phyloP scores from a whole-genome alignment of 164 flowering plant genomes.

The Tetrastigma voinierianum region DNA sequence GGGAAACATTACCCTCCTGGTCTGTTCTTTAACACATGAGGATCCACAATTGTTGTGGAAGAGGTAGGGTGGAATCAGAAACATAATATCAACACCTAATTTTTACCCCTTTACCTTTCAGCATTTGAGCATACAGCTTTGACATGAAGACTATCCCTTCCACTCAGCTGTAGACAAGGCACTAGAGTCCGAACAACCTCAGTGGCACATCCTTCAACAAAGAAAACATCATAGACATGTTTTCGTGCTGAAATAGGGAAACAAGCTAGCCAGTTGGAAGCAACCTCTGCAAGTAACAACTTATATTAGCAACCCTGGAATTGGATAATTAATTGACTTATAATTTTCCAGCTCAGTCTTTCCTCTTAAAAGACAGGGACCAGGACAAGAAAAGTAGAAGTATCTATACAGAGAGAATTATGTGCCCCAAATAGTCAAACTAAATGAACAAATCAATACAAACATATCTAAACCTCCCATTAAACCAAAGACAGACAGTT shows the following conservation, averaged over 20 bases:
- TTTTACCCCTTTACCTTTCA: constrained; percentile 52
- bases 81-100: neutral
- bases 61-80: too few species aligned
- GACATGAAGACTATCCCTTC: constrained; percentile 30
- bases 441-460: too few species aligned
- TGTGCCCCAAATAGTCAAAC: too few species aligned
- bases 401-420: too few species aligned
- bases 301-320: neutral
- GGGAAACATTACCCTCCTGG: neutral
- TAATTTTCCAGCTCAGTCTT: too few species aligned
- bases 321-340: neutral
- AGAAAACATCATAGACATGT: constrained; percentile 79
- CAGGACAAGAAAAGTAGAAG: too few species aligned
- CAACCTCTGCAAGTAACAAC: constrained; percentile 63
- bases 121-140: constrained; percentile 57
- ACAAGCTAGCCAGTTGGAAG: constrained; percentile 83
- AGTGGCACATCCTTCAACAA: constrained; percentile 54
- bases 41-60: too few species aligned
- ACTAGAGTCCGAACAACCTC: constrained; percentile 75
- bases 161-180: constrained; percentile 54
- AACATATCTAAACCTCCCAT: too few species aligned
- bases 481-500: too few species aligned
- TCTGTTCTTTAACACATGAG: too few species aligned
- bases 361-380: too few species aligned
- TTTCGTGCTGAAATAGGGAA: constrained; percentile 66